These are phyloP conservation scores for Cyclocybe cylindracea DNA, from an alignment of 768 basidiomycete species.

Conservation along the genomic window DNA sequence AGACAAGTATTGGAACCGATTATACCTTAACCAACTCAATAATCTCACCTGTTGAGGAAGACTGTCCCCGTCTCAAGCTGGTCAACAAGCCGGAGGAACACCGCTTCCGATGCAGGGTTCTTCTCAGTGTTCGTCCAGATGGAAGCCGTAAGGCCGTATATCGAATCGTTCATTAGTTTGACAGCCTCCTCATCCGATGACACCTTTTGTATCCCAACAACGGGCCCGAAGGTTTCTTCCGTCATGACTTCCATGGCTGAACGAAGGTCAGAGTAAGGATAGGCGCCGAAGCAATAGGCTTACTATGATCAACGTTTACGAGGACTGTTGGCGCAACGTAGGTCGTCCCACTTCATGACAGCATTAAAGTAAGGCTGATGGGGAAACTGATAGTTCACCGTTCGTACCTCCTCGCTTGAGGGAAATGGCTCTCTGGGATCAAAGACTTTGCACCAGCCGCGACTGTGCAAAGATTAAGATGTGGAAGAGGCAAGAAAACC, in stretches of 20 bases:
- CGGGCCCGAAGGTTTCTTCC: constrained; percentile 92
- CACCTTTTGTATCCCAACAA: constrained; percentile 93
- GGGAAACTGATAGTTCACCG: background rate
- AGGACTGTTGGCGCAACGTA: constrained; percentile 93
- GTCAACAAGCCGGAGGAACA: constrained; percentile 69
- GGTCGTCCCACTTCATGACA: constrained; percentile 61
- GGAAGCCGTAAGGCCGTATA: constrained; percentile 92
- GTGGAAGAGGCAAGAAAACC: background rate
- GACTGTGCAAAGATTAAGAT: constrained; percentile 40
- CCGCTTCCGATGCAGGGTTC: constrained; percentile 60
- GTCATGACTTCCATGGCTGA: constrained; percentile 92
- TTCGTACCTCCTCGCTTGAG: constrained; percentile 65
- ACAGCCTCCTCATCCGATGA: constrained; percentile 87
- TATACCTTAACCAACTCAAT: background rate
- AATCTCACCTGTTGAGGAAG: constrained; percentile 76
- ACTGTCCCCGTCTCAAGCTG: constrained; percentile 89
- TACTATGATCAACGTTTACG: constrained; percentile 85
- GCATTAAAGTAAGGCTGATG: background rate
- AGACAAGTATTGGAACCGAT: background rate
- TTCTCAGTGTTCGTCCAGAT: constrained; percentile 83
- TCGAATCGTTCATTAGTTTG: constrained; percentile 92
- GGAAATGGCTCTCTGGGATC: constrained; percentile 67
- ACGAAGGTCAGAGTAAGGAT: background rate
- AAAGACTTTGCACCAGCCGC: constrained; percentile 78
- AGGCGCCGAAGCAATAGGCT: background rate